These are phyloP conservation scores for Angomonas ambiguus DNA, from an alignment of 208 protist genomes.

Conservation along the genomic window DNA sequence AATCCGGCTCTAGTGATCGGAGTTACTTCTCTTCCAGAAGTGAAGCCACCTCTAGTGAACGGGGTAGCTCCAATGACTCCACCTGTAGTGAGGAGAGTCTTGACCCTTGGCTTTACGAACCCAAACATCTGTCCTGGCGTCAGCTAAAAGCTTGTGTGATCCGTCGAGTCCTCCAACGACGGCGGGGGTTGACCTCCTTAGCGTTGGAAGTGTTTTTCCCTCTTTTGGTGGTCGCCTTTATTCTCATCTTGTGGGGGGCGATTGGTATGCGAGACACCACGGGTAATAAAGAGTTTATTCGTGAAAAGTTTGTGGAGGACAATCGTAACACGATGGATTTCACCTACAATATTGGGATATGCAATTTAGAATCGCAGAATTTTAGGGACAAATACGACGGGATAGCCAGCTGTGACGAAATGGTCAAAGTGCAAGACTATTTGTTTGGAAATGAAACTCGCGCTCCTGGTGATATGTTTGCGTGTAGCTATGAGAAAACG, in stretches of 20 bases:
- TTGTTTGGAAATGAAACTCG: too few relatives aligned
- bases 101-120: not conserved
- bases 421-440: too few relatives aligned
- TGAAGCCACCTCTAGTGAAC: not conserved
- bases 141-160: slow-evolving; percentile 28
- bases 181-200: slow-evolving; percentile 13
- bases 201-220: slow-evolving; percentile 35
- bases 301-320: not conserved
- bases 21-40: too few relatives aligned
- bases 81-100: not conserved
- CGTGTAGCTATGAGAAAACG: too few relatives aligned
- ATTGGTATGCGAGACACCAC: not conserved
- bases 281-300: not conserved
- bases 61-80: not conserved
- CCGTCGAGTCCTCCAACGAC: slow-evolving; percentile 18
- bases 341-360: not conserved
- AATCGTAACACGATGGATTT: not conserved
- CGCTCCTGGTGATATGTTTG: too few relatives aligned
- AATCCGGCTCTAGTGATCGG: too few relatives aligned
- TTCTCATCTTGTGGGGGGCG: slow-evolving; percentile 19
- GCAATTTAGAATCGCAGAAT: too few relatives aligned
- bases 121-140: slow-evolving; percentile 1
- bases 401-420: not conserved
- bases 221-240: slow-evolving; percentile 33
- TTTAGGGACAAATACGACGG: not conserved